These are phyloP conservation scores for Cornus kousa DNA, from an alignment of 148 eudicot species.

Conservation along the genomic window DNA sequence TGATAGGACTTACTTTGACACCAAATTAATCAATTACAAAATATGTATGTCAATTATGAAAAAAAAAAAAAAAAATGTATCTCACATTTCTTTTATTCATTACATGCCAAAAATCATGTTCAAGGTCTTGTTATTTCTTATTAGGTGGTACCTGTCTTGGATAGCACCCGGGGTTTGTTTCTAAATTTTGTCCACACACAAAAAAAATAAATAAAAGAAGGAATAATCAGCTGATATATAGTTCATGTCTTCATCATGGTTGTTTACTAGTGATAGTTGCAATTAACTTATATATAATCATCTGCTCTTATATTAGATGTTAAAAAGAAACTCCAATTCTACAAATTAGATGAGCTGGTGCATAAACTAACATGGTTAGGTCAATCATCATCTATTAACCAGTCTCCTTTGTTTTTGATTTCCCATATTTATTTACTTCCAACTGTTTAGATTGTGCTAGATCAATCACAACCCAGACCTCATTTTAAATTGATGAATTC, in stretches of 20 bases:
- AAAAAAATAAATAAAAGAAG: neutral
- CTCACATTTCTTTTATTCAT: too few species aligned
- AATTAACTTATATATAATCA: neutral
- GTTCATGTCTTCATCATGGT: conserved; percentile 13
- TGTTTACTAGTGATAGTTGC: conserved; percentile 2
- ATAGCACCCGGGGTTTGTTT: neutral
- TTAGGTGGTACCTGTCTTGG: conserved; percentile 3
- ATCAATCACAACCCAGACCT: conserved; percentile 11
- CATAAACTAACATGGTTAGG: neutral
- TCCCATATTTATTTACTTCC: neutral
- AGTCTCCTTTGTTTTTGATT: neutral
- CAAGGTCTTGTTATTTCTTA: too few species aligned
- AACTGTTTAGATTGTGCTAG: neutral
- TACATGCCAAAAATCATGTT: too few species aligned
- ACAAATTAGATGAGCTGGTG: conserved; percentile 1
- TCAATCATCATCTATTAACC: neutral
- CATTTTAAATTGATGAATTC: conserved; percentile 7
- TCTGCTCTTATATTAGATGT: neutral
- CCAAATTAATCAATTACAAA: too few species aligned
- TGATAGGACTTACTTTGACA: too few species aligned
- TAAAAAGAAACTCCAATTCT: neutral
- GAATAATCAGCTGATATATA: neutral
- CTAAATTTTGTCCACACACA: neutral
- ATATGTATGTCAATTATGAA: too few species aligned
- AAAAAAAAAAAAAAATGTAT: too few species aligned